These are phyloP conservation scores for Hortiboletus flavorubellus DNA, from an alignment of 768 basidiomycete genomes.

Conservation along the genomic window DNA sequence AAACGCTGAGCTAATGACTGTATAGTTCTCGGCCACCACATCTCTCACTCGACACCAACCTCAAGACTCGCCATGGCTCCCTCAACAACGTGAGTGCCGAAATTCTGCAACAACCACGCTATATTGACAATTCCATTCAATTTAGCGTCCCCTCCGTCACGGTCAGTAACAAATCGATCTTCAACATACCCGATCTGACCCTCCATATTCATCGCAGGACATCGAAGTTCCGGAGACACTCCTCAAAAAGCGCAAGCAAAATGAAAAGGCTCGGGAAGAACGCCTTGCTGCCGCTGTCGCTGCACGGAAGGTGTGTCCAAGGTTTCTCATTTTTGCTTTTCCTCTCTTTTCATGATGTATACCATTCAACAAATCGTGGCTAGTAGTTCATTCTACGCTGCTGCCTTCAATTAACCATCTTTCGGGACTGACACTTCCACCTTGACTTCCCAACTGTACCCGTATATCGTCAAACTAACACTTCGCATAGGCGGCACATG, in stretches of 20 bases:
- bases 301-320: constrained; percentile 78
- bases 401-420: constrained; percentile 87
- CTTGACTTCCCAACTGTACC: background rate
- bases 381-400: constrained; percentile 61
- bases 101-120: background rate
- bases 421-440: constrained; percentile 59
- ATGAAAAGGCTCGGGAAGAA: constrained; percentile 94
- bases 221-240: constrained; percentile 99
- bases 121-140: constrained; percentile 14
- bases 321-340: constrained; percentile 15
- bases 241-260: constrained; percentile 99
- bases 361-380: constrained; percentile 67
- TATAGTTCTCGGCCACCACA: constrained; percentile 41
- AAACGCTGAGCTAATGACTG: constrained; percentile 30
- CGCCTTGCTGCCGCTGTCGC: constrained; percentile 78
- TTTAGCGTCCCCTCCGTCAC: constrained; percentile 43
- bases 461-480: constrained; percentile 12
- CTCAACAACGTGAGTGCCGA: constrained; percentile 49
- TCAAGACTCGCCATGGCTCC: constrained; percentile 46
- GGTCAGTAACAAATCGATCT: constrained; percentile 32
- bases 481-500: constrained; percentile 67
- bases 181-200: constrained; percentile 14
- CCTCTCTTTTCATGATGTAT: constrained; percentile 67
- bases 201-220: constrained; percentile 43
- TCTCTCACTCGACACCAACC: constrained; percentile 21